Conservation (phyloP, 257 asterid genomes). For the Nicotiana otophora region DNA sequence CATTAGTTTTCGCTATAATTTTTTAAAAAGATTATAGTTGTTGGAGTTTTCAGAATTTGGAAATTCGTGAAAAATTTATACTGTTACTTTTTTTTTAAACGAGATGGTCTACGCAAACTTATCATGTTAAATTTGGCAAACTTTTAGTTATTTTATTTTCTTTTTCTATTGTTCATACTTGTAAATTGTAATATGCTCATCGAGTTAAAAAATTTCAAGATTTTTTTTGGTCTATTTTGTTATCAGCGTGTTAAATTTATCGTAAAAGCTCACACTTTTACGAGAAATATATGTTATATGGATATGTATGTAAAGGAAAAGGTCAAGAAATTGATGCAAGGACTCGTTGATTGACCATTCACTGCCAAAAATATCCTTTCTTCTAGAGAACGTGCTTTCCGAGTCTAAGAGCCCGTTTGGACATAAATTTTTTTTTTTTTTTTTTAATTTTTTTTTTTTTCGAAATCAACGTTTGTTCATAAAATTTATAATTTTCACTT, state of each 20-base stretch:
- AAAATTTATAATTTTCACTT: too few species aligned
- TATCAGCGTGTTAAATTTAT: neutral
- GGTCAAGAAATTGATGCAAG: neutral
- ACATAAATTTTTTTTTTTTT: too few species aligned
- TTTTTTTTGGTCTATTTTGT: neutral
- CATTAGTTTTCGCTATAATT: too few species aligned
- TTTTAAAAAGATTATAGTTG: neutral
- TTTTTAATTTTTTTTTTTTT: too few species aligned
- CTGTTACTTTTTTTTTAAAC: too few species aligned
- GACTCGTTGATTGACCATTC: neutral
- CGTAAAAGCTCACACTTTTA: neutral
- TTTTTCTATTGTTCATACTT: neutral
- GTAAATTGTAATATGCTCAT: neutral
- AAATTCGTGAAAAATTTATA: too few species aligned
- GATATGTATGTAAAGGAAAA: neutral
- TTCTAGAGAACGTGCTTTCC: neutral
- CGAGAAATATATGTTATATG: neutral
- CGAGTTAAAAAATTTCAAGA: neutral
- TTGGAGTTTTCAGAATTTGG: too few species aligned
- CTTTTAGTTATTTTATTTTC: neutral
- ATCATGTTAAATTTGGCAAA: neutral
- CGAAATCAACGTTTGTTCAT: too few species aligned
- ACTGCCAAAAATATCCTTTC: neutral
- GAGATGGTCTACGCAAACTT: neutral
- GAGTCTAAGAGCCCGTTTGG: neutral